These are phyloP conservation scores for Cytospora leucostoma DNA, from an alignment of 2,329 filamentous ascomycete genomes.

Conservation along the genomic window DNA sequence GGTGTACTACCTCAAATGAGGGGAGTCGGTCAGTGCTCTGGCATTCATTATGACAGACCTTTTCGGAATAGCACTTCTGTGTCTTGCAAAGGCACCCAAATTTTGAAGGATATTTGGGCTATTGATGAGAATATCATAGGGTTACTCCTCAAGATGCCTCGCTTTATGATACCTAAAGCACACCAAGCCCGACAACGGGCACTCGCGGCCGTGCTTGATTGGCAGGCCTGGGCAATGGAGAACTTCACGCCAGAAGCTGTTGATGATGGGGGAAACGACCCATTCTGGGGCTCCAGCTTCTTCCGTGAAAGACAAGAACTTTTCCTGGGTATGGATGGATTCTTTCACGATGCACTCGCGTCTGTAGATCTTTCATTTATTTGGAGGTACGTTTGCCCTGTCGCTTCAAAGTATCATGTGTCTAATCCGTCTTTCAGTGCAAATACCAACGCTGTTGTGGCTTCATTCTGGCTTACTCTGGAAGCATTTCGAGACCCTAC, in stretches of 20 bases:
- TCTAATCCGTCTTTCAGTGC: not conserved
- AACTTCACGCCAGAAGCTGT: not conserved
- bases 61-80: too few relatives aligned
- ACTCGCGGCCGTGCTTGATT: constrained; percentile 2
- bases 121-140: not conserved
- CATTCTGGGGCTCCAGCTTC: constrained; percentile 1
- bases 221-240: not conserved
- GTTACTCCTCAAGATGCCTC: constrained; percentile 1
- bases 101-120: not conserved
- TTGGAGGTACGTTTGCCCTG: not conserved
- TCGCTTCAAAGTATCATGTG: not conserved
- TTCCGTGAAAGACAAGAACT: not conserved
- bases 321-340: not conserved
- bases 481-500: not conserved
- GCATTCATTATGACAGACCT: too few relatives aligned
- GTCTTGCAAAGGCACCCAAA: not conserved
- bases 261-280: not conserved
- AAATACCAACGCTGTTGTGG: constrained; percentile 2
- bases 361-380: constrained; percentile 2
- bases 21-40: too few relatives aligned
- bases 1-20: too few relatives aligned
- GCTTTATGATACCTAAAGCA: not conserved
- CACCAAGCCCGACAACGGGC: not conserved
- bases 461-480: not conserved
- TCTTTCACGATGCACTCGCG: not conserved